Evolutionary conservation across 768 basidiomycete genomes (phyloP), one percentile per base, ranked within the genome.

Genomic region (Fistulinella prunicolor): DNA sequence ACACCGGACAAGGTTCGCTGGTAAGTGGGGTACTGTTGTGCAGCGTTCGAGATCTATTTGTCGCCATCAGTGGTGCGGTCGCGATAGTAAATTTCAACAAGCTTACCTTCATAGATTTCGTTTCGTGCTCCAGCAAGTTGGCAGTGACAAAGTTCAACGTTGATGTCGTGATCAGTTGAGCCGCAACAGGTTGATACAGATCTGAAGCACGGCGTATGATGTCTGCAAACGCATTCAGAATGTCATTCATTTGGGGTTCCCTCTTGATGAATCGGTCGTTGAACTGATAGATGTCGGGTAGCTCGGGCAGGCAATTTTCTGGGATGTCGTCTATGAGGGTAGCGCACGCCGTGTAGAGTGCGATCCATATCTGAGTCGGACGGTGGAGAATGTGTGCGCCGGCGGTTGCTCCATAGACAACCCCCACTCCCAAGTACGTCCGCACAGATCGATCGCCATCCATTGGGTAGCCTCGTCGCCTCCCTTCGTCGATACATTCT

Each of bases 351-450:
- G 70, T 72, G 51, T 62, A 74, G 3, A 73, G 51, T 9, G 70
- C 64, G 29, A 73, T 67, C 60, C 9, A 63, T 49, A 20, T 49
- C 20, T 32, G 47, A 9, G 39, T 28, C 8, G 34, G 30, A 29
- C 36, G 34, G 28, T 43, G 20, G 5, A 22, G 28, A 1, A 70
- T 53, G 46, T 70, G 68, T 0, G 49, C 50, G 30, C 64, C 66
- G 3, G 58, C 54, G 9, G 5, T 47, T 8, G 55, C 52, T 6
- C 50, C 58, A 29, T 58, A 69, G 22, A 55, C 40, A 26, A 67
- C 67, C 2, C 71, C 72, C 2, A 58, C 51, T 8, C 61, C 59
- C 34, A 73, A 56, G 42, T 61, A 70, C 3, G 65, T 65, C n/a
- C 42, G 51, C 19, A 69, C 46, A 19, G 60, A 61, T 4, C 9